These are phyloP conservation scores for Petasospora rhodanensis DNA, from an alignment of 1,139 yeast genomes.

Conservation along the genomic window DNA sequence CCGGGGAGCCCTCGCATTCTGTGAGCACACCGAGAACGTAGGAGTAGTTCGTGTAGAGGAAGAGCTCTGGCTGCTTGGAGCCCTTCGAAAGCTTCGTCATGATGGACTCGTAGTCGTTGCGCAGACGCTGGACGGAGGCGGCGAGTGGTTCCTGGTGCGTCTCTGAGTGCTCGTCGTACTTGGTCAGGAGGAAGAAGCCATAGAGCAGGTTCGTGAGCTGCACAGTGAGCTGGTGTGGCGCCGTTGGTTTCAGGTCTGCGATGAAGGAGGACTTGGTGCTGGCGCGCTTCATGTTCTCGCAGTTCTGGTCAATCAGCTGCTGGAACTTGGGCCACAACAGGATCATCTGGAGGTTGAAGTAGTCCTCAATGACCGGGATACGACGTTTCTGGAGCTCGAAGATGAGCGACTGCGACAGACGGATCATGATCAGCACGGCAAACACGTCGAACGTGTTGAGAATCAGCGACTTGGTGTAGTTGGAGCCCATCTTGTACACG, in stretches of 20 bases:
- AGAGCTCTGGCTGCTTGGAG: conserved; percentile 57
- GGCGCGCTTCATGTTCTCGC: conserved; percentile 50
- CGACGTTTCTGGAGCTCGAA: conserved; percentile 57
- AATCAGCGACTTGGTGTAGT: conserved; percentile 46
- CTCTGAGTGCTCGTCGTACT: conserved; percentile 28
- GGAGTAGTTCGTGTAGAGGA: conserved; percentile 73
- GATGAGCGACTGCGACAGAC: conserved; percentile 63
- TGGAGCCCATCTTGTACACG: conserved; percentile 50
- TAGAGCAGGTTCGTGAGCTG: conserved; percentile 73
- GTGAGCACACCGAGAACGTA: conserved; percentile 47
- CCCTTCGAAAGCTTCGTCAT: conserved; percentile 63
- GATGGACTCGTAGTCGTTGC: conserved; percentile 75
- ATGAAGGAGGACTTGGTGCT: conserved; percentile 26
- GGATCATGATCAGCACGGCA: conserved; percentile 73
- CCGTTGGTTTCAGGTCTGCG: conserved; percentile 31
- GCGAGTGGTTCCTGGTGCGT: conserved; percentile 63
- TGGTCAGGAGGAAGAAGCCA: conserved; percentile 62
- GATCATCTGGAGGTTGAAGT: conserved; percentile 62
- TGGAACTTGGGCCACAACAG: conserved; percentile 86
- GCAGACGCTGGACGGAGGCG: conserved; percentile 60
- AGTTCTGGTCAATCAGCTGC: conserved; percentile 66
- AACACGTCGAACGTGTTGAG: conserved; percentile 63
- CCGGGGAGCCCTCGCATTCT: conserved; percentile 46
- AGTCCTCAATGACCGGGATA: conserved; percentile 72
- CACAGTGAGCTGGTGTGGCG: conserved; percentile 70